phyloP scores from a whole-genome alignment of 129 eudicot genomes.

The Helichrysum umbraculigerum region DNA sequence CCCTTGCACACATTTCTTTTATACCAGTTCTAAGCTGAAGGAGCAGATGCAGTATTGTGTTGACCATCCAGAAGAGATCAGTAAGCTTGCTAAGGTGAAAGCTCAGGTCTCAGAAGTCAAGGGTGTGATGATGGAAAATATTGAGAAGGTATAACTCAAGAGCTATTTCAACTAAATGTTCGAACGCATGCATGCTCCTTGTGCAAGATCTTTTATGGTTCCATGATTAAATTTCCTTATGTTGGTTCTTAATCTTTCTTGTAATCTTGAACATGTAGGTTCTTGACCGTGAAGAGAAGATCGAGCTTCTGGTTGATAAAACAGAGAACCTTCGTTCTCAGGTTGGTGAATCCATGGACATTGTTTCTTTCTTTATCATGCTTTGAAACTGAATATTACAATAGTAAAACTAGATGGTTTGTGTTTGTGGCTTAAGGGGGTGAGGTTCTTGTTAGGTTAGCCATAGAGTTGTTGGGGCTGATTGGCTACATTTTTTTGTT shows the following conservation, averaged over 20 bases:
- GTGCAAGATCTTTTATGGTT: background rate
- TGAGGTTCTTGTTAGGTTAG: background rate
- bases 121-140: slow-evolving; percentile 90
- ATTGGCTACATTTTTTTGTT: background rate
- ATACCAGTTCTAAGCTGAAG: slow-evolving; percentile 63
- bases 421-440: background rate
- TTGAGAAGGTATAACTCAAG: slow-evolving; percentile 61
- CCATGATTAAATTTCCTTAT: background rate
- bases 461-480: background rate
- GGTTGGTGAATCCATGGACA: slow-evolving; percentile 41
- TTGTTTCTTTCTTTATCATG: background rate
- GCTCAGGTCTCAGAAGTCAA: slow-evolving; percentile 86
- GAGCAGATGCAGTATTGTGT: slow-evolving; percentile 87
- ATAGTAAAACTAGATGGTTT: background rate
- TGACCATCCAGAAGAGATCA: slow-evolving; percentile 81
- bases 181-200: background rate
- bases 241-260: background rate
- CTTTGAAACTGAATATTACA: slow-evolving; percentile 9
- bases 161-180: background rate
- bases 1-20: slow-evolving; percentile 1
- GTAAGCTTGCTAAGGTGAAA: slow-evolving; percentile 75
- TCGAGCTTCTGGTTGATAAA: slow-evolving; percentile 82
- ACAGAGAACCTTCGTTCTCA: slow-evolving; percentile 83
- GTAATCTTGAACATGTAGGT: slow-evolving; percentile 43
- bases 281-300: slow-evolving; percentile 95